A percentile compares a stretch with the other conserved stretches of the same genome.
Evolutionary conservation across 352 stramenopile genomes (phyloP).

Genomic region (Phytophthora lateralis): DNA sequence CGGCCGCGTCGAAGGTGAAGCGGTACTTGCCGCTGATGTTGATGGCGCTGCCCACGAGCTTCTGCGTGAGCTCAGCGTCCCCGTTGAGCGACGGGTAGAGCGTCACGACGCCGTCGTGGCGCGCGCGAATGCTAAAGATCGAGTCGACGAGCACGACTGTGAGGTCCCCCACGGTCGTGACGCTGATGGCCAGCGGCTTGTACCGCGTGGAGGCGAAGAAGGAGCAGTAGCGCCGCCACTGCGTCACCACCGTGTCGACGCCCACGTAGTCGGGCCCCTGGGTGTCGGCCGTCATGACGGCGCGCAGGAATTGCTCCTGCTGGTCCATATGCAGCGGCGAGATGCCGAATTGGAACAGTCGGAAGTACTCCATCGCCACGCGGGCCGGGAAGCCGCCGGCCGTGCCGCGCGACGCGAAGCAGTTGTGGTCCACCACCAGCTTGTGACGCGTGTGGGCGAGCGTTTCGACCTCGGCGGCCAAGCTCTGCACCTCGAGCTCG

Average conservation of each 20-base stretch:
- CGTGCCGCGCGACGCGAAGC: constrained; percentile 40
- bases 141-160: constrained; percentile 50
- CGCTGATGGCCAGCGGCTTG: constrained; percentile 30
- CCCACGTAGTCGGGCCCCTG: constrained; percentile 59
- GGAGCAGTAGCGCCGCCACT: constrained; percentile 55
- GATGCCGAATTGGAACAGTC: constrained; percentile 53
- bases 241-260: constrained; percentile 52
- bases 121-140: constrained; percentile 42
- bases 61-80: constrained; percentile 53
- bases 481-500: constrained; percentile 44
- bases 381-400: constrained; percentile 33
- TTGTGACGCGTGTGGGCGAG: constrained; percentile 36
- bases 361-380: constrained; percentile 60
- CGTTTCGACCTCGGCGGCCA: constrained; percentile 40
- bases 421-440: constrained; percentile 41
- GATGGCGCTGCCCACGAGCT: constrained; percentile 49
- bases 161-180: constrained; percentile 43
- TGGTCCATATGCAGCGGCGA: constrained; percentile 26
- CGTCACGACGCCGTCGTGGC: constrained; percentile 45
- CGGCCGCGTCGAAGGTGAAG: constrained; percentile 55
- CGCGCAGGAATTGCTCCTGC: constrained; percentile 62
- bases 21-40: constrained; percentile 45
- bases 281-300: constrained; percentile 49
- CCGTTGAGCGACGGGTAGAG: constrained; percentile 51
- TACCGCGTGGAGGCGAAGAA: constrained; percentile 58